A percentile compares a stretch with the other conserved stretches of the same genome.
Conservation (phyloP, 2,329 filamentous ascomycete species). For the Chaetomiaceae sp. region DNA sequence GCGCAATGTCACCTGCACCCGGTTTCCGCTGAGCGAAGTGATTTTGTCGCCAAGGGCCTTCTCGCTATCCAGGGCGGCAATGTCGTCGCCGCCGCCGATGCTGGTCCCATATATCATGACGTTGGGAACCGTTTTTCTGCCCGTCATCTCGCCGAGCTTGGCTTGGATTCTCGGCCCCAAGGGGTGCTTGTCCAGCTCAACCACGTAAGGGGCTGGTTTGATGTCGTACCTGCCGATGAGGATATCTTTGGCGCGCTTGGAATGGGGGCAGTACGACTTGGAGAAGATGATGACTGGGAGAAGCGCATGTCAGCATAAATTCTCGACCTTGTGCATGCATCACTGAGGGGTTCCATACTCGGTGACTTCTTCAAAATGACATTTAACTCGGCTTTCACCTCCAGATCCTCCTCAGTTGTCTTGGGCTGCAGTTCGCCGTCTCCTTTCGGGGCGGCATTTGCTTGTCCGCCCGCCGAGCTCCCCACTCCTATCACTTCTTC, state of each 20-base stretch:
- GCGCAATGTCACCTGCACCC: slow-evolving; percentile 48
- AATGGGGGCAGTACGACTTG: slow-evolving; percentile 87
- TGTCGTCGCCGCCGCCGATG: slow-evolving; percentile 86
- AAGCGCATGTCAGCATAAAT: background rate
- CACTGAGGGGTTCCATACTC: slow-evolving; percentile 49
- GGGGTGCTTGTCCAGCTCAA: slow-evolving; percentile 81
- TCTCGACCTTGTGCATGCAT: background rate
- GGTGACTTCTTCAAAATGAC: slow-evolving; percentile 78
- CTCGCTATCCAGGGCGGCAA: slow-evolving; percentile 63
- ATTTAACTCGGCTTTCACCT: slow-evolving; percentile 68
- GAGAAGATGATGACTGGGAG: slow-evolving; percentile 85
- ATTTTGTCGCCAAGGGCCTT: slow-evolving; percentile 68
- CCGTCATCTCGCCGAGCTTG: slow-evolving; percentile 66
- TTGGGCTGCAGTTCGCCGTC: slow-evolving; percentile 37
- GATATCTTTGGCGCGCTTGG: slow-evolving; percentile 77
- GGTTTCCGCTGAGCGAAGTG: slow-evolving; percentile 66
- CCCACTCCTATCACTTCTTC: slow-evolving; percentile 55
- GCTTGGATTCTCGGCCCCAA: slow-evolving; percentile 70
- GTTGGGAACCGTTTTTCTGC: slow-evolving; percentile 84
- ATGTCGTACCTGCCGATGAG: slow-evolving; percentile 82
- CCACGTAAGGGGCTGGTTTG: slow-evolving; percentile 74
- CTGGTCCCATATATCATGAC: slow-evolving; percentile 81
- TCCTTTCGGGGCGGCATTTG: slow-evolving; percentile 29
- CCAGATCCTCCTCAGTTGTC: slow-evolving; percentile 55
- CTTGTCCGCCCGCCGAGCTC: slow-evolving; percentile 50